Evolutionary conservation across 1,284 basidiomycete genomes (phyloP).

Genomic region (Moniliella sp.): DNA sequence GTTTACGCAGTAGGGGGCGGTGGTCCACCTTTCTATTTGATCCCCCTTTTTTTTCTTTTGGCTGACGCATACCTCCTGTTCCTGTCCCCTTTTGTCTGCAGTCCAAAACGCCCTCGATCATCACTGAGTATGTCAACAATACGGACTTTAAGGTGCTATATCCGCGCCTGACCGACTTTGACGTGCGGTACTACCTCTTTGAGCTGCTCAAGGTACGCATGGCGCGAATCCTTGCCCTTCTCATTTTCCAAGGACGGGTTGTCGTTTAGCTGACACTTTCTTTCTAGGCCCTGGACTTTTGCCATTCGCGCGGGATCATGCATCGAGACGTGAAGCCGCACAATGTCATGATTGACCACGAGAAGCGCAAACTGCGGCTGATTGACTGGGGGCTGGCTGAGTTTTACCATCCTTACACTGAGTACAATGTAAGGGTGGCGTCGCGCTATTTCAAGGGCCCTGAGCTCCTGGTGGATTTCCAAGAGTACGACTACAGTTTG

Average conservation of each 20-base stretch:
- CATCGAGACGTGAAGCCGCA: conserved; percentile 96
- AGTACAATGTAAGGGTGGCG: conserved; percentile 93
- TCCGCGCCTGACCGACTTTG: conserved; percentile 76
- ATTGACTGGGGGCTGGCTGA: conserved; percentile 99
- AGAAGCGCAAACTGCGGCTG: conserved; percentile 73
- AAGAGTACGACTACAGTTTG: conserved; percentile 68
- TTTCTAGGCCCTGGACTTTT: conserved; percentile 70
- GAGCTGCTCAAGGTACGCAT: conserved; percentile 65
- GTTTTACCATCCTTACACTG: conserved; percentile 90
- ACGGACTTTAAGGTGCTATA: conserved; percentile 95
- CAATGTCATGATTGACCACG: conserved; percentile 99
- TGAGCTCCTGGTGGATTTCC: conserved; percentile 87
- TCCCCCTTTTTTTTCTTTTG: neutral
- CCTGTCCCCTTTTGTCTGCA: too few relatives aligned
- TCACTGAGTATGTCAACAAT: conserved; percentile 96
- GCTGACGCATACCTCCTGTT: neutral
- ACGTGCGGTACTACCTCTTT: conserved; percentile 87
- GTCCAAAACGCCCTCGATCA: conserved; percentile 86
- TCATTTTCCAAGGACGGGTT: conserved; percentile 2
- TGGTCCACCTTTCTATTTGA: too few relatives aligned
- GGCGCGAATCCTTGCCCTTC: neutral
- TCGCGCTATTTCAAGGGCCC: conserved; percentile 96
- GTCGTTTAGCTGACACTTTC: neutral
- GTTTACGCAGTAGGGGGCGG: too few relatives aligned
- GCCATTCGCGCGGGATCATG: conserved; percentile 96